Evolutionary conservation across 495 filamentous ascomycete genomes (phyloP), one percentile per base, ranked within the genome.

Genomic region (Amorphotheca resinae): DNA sequence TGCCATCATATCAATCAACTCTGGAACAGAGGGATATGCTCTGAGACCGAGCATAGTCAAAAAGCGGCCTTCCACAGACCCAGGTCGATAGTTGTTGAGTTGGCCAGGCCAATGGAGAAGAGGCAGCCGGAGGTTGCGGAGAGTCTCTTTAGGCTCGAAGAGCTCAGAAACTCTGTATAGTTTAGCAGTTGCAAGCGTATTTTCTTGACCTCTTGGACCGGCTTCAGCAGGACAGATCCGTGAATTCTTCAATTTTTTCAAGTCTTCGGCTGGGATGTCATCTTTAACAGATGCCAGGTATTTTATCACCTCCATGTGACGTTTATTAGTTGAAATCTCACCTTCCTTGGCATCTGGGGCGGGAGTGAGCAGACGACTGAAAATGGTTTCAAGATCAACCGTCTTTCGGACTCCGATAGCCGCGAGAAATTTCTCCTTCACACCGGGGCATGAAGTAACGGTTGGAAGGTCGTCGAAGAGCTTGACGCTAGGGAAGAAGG

Each of bases 401-500:
- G 91, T 96, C 52, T 79, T 78, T 18, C 78, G 64, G n/a, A 88
- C 89, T 0, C 89, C 88, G 21, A 96, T 65, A 8, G 84, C 75
- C 2, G 66, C 62, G 34, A 99, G 61, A 44, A 95, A 80, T 55
- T 91, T 95, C 22, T 96, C 91, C 54, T 94, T 95, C 2, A 94
- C 72, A 11, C 76, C 70, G 21, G 77, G 70, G 26, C 87, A 73
- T n/a, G 70, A 74, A 44, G 73, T 70, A 8, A 95, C 73, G 9
- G 79, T 77, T 2, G 93, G 88, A 8, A 99, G 68, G 54, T 99
- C 93, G 44, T 93, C 81, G 55, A 99, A 99, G 6, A 96, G 66
- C 52, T 84, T 89, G 16, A 96, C 93, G 11, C 74, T 79, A n/a
- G 79, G 73, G 56, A 99, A 95, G 59, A 95, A 99, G 0, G 93